A percentile compares a stretch with the other conserved stretches of the same genome.
phyloP scores from a whole-genome alignment of 2,329 filamentous ascomycete species.

The Fusarium ramigenum region DNA sequence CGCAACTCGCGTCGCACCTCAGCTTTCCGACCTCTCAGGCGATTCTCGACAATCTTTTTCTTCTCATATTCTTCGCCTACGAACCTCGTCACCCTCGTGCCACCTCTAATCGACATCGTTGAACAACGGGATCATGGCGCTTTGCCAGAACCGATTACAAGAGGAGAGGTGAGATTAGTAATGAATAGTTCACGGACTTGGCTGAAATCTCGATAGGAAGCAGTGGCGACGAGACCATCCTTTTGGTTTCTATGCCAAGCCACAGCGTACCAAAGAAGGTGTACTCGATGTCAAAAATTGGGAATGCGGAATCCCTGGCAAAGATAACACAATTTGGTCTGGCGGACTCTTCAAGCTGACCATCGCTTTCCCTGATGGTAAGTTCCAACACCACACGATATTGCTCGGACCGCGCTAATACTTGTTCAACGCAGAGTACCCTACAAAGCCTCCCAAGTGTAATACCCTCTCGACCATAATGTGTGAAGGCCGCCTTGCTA shows the following conservation, averaged over 20 bases:
- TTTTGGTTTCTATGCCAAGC: constrained; percentile 96
- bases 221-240: constrained; percentile 98
- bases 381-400: constrained; percentile 43
- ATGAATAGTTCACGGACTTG: neutral
- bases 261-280: constrained; percentile 79
- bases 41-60: constrained; percentile 5
- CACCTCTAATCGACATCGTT: neutral
- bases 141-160: constrained; percentile 87
- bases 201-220: constrained; percentile 68
- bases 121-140: constrained; percentile 70
- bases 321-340: constrained; percentile 97
- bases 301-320: constrained; percentile 97
- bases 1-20: constrained; percentile 1
- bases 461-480: constrained; percentile 49
- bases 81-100: constrained; percentile 7
- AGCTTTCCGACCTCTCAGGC: constrained; percentile 9
- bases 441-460: constrained; percentile 99
- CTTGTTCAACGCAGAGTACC: constrained; percentile 75
- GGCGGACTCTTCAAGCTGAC: constrained; percentile 96
- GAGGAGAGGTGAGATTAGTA: constrained; percentile 77
- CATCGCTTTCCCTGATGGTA: constrained; percentile 92
- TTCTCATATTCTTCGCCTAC: constrained; percentile 10
- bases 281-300: constrained; percentile 92
- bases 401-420: constrained; percentile 19
- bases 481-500: constrained; percentile 8